Evolutionary conservation across 2,329 filamentous ascomycete species (phyloP), one percentile per base, ranked within the genome.

Genomic region (Aspergillus sp.): DNA sequence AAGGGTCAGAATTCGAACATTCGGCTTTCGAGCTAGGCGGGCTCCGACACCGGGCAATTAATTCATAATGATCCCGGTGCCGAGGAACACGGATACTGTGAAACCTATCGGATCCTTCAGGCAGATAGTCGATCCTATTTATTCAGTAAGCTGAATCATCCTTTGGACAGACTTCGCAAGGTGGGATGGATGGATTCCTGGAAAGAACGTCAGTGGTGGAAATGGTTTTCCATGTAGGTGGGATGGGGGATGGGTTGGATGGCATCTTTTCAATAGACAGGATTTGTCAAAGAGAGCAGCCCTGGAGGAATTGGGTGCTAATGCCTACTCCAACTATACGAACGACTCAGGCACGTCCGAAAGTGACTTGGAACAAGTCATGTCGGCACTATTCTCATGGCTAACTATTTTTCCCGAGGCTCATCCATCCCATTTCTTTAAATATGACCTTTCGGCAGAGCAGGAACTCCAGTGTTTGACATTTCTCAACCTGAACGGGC

Each of bases 21-120:
- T 63, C 61, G 5, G 37, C 58, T 0, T 57, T 57, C 13, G 57
- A 60, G 7, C 17, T 66, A 0, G 63, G 60, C 1, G 51, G 52
- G 19, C 49, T 66, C 7, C 64, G 61, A 38, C 57, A 53, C 4
- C 54, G 48, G 5, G 61, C 62, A 5, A 48, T 66, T 66, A 32
- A 5, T 63, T 3, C 33, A 51, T 1, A 38, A 6, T 1, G 45
- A 55, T 5, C 20, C 45, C 1, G 9, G 9, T 7, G 44, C 53
- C 2, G 53, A 53, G 2, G 12, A 45, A 1, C 33, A 51, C 19
- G 62, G 57, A 0, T 43, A 53, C 2, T 7, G 52, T 3, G 20
- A 49, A 0, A 27, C 43, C 1, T 47, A 25, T 2, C 32, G 10
- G 1, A 44, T 58, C 1, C 42, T 64, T 0, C 33, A 51, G 1